Evolutionary conservation across 345 rosid species (phyloP).

Genomic region (Xanthoceras sorbifolium): DNA sequence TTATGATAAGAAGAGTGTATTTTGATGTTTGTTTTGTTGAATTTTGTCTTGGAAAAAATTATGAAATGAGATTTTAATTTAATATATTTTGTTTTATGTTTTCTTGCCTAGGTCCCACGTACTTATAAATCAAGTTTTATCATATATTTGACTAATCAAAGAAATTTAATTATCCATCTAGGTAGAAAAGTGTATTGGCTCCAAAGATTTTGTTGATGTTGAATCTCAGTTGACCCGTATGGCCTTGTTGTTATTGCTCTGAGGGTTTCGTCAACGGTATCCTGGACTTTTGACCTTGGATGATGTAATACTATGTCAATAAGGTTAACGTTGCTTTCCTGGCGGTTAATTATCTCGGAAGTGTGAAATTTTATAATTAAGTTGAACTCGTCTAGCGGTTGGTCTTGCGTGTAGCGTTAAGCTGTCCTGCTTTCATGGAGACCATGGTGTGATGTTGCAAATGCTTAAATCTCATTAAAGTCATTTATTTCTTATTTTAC

Average conservation of each 20-base stretch:
- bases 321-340: neutral
- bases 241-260: neutral
- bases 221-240: neutral
- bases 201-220: neutral
- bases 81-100: too few relatives aligned
- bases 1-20: too few relatives aligned
- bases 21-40: too few relatives aligned
- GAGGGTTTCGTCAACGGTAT: neutral
- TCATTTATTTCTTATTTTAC: neutral
- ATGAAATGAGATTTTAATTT: too few relatives aligned
- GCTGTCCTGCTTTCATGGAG: neutral
- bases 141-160: too few relatives aligned
- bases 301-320: neutral
- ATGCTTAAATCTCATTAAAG: neutral
- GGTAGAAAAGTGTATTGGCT: too few relatives aligned
- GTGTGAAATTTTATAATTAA: neutral
- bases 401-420: neutral
- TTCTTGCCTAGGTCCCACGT: too few relatives aligned
- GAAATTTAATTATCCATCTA: too few relatives aligned
- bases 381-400: neutral
- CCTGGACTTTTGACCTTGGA: neutral
- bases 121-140: too few relatives aligned
- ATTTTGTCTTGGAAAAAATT: too few relatives aligned
- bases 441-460: neutral
- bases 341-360: neutral